Base-by-base conservation (phyloP, 2,329 filamentous ascomycete genomes). In the Talaromyces sp. region DNA sequence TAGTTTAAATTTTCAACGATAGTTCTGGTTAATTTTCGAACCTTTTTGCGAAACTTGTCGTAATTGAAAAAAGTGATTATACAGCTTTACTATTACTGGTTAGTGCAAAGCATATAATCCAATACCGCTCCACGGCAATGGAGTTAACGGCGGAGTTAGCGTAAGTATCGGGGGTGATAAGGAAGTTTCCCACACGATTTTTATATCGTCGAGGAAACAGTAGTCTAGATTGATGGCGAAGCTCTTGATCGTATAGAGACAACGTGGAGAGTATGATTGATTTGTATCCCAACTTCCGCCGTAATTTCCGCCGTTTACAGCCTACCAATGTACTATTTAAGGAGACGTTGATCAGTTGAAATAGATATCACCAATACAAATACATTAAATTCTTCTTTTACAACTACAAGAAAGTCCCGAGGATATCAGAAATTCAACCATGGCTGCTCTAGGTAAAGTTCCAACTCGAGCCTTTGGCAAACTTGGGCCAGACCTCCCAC, bases 401-500 rank as follows among this genome's bases (percentile, higher is more conserved):
- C 5, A 50, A 50, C 0, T 50, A 50, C 1, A 31, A 13, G 14
- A 16, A 10, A 45, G 6, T 1, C 9, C 13, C 27, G 27, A 31
- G 27, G 5, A 7, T 7, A 31, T 50, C 16, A 11, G 16, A 7
- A 16, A 50, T 27, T 8, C 2, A 16, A 31, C 19, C 9, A 62
- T 57, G 47, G n/a, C 63, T 3, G 24, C 45, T 5, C 5, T 60
- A 6, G 13, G 45, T 24, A 64, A 6, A 50, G 24, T 68, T 33
- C 66, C 63, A 16, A 67, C 56, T 37, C 66, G 68, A 16, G 54
- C 58, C 37, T 50, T 70, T 35, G 69, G 68, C 13, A 70, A 65
- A 45, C 49, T 64, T 62, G 69, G 68, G 9, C 68, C 67, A 13
- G 60, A 63, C 24, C 64, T 70, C n/a, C 62, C 69, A 37, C 66